Conservation (phyloP, 2,329 filamentous ascomycete species). For the Aspergillus unguis region DNA sequence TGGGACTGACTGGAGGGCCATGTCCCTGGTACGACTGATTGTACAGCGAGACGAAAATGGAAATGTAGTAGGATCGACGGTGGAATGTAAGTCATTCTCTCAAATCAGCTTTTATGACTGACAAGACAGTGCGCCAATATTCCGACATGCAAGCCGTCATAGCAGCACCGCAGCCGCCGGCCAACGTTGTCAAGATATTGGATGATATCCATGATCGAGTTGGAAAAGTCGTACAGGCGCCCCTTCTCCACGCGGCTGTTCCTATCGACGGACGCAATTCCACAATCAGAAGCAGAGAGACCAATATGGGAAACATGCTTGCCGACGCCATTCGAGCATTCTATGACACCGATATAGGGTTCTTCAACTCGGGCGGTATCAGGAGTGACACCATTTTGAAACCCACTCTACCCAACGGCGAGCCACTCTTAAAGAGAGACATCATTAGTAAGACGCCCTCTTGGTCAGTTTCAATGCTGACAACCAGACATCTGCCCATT, state of each 20-base stretch:
- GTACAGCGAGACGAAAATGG: conserved; percentile 9
- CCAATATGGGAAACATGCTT: conserved; percentile 26
- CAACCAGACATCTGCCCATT: conserved; percentile 23
- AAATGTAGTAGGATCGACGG: neutral
- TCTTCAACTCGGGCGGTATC: conserved; percentile 26
- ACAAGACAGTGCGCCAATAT: conserved; percentile 15
- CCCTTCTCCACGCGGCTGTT: conserved; percentile 15
- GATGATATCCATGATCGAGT: conserved; percentile 17
- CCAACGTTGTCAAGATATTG: conserved; percentile 4
- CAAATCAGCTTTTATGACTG: neutral
- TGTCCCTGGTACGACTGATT: conserved; percentile 12
- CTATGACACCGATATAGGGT: conserved; percentile 23
- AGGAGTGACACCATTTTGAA: conserved; percentile 22
- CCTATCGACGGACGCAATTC: conserved; percentile 21
- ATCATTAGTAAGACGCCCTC: conserved; percentile 18
- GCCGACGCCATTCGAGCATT: conserved; percentile 24
- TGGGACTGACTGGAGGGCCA: conserved; percentile 17
- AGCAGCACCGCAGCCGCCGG: neutral
- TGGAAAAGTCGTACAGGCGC: conserved; percentile 16
- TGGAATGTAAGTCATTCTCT: neutral
- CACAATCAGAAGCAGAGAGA: conserved; percentile 22
- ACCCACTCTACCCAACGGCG: neutral
- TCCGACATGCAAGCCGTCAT: conserved; percentile 12
- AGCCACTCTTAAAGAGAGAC: conserved; percentile 19
- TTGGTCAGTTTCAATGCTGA: neutral